A percentile compares a stretch with the other conserved stretches of the same genome.
Evolutionary conservation across 768 basidiomycete species (phyloP).

Genomic region (Russula sp.): DNA sequence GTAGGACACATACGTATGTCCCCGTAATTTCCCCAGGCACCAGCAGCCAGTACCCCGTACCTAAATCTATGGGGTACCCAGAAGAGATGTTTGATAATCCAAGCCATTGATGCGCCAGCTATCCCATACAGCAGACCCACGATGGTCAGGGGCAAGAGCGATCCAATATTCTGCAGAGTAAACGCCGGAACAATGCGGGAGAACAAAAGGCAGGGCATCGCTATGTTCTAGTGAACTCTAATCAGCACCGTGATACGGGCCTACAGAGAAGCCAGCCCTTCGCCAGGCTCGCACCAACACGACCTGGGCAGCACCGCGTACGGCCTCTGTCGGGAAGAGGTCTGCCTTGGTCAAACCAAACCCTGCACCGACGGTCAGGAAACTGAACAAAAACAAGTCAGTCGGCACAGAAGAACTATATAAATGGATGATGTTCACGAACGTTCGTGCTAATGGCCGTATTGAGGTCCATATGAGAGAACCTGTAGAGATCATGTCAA

Average conservation of each 20-base stretch:
- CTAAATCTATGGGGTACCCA: conserved; percentile 78
- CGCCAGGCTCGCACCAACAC: conserved; percentile 39
- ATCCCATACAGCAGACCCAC: conserved; percentile 55
- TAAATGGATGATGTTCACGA: conserved; percentile 1
- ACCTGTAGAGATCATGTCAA: conserved; percentile 12
- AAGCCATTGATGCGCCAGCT: conserved; percentile 49
- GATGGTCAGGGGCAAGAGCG: conserved; percentile 56
- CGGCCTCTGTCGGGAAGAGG: conserved; percentile 52
- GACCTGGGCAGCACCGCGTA: conserved; percentile 55
- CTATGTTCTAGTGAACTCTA: conserved; percentile 40
- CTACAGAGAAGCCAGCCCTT: background rate
- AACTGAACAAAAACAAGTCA: conserved; percentile 32
- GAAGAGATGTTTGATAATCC: conserved; percentile 53
- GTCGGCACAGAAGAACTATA: background rate
- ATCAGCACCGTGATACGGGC: background rate
- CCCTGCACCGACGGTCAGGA: conserved; percentile 49
- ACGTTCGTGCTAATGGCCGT: conserved; percentile 11
- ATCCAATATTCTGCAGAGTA: conserved; percentile 46
- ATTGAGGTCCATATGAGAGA: conserved; percentile 3
- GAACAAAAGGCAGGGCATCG: conserved; percentile 60
- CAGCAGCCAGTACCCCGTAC: conserved; percentile 63
- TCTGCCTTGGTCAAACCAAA: conserved; percentile 55
- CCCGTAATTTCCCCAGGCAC: conserved; percentile 62
- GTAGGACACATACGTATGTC: conserved; percentile 52
- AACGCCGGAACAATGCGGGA: conserved; percentile 69